Evolutionary conservation across 306 rosid species (phyloP), one percentile per base, ranked within the genome.

Genomic region (Crotalaria pallida): DNA sequence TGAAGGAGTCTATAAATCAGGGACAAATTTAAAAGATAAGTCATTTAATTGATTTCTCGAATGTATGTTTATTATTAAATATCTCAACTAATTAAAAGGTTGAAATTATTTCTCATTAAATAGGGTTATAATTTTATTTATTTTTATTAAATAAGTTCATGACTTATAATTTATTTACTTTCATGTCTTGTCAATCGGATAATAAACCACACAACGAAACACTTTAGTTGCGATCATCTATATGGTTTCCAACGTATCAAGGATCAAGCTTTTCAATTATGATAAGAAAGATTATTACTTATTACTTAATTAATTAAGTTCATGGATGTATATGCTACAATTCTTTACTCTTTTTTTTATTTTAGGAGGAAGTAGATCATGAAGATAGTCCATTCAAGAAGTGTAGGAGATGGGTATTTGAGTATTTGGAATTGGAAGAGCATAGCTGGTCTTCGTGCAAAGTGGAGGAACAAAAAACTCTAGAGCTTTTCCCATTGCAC

Each of bases 401-500:
- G 84, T 80, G 89, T 78, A 76, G 90, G 83, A 85, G 80, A 69
- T 87, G 94, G 96, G 88, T 41, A 47, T 94, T 88, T 71, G 95
- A 94, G 78, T 82, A 83, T 18, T 76, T 83, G 74, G 87, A 79
- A 75, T 76, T 83, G 74, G 87, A 79, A 75, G 87, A 85, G 22
- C 81, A 89, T 61, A 73, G 59, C 11, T 62, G 71, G 73, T 67
- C 58, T 48, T 57, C 65, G 5, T 41, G 70, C 69, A 80, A 77
- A 45, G 85, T 78, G 24, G 91, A 81, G 23, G 92, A 84, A 69
- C 88, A 86, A 70, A 84, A 82, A 82, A 94, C 97, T 75, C 86
- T 94, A 71, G 95, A 94, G 88, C 93, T 94, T 57, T 94, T 94
- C 83, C 98, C 98, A 34, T 77, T 94, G 73, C 96, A 87, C 76